phyloP scores from a whole-genome alignment of 495 filamentous ascomycete species.

The Evernia prunastri region DNA sequence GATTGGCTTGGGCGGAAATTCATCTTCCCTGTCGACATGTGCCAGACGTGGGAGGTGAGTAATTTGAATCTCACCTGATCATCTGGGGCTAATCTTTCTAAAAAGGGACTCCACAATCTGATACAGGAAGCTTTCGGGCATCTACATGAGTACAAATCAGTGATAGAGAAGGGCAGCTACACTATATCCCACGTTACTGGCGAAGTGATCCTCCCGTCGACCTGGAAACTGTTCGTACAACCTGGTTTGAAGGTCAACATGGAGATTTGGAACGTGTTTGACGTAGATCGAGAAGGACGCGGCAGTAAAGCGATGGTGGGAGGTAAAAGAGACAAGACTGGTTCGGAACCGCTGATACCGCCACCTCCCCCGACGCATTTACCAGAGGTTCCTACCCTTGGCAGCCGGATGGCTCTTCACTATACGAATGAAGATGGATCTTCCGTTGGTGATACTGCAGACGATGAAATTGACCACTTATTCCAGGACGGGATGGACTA shows the following conservation, averaged over 20 bases:
- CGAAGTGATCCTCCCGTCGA: constrained; percentile 3
- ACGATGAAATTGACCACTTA: neutral
- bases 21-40: constrained; percentile 3
- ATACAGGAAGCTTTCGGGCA: constrained; percentile 9
- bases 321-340: neutral
- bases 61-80: neutral
- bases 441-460: neutral
- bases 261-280: neutral
- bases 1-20: constrained; percentile 1
- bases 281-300: neutral
- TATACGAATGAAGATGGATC: neutral
- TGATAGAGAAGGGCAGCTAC: constrained; percentile 3
- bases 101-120: neutral
- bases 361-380: no score
- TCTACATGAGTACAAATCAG: neutral
- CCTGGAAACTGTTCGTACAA: constrained; percentile 1
- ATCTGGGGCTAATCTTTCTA: neutral
- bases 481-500: neutral
- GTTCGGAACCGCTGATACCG: neutral
- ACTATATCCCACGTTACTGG: neutral
- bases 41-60: constrained; percentile 4
- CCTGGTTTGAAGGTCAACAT: constrained; percentile 5
- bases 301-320: neutral
- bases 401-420: neutral
- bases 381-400: neutral